Base-by-base conservation (phyloP, 2,329 filamentous ascomycete species). In the Claviceps digitariae region DNA sequence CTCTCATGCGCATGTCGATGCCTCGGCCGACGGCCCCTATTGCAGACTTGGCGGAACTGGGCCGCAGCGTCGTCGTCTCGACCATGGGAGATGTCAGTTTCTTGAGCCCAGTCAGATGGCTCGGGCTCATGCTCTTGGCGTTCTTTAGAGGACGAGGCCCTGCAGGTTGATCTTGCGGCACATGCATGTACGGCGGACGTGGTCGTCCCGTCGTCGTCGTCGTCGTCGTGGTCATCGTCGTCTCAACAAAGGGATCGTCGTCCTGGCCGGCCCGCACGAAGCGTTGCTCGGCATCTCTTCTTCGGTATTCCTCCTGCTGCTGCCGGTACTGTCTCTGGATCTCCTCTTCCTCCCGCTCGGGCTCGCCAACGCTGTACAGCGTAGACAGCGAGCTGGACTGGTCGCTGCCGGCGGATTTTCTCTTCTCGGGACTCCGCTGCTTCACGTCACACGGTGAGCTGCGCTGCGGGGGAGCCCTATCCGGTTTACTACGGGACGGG, bases 311-410 rank as follows among this genome's bases (percentile, higher is more conserved):
- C 23, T 51, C 46, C 48, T n/a, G 48, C 52, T 40, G 52, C 8
- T 48, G 38, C 36, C 27, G 31, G n/a, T 56, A 48, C 25, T 43
- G 54, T 17, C 46, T 51, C 21, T 53, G 36, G 12, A 49, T 43
- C 40, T 57, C 43, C 31, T 55, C 46, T 8, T 51, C 54, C 20
- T 64, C 64, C 7, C 72, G 69, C 9, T 73, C 69, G 1, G 68
- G 65, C 52, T 78, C 76, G 31, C 77, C 75, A 48, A 74, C 74
- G 54, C 77, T 80, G 57, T 79, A 79, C 5, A 81, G 62, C 0
- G 78, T 81, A 4, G 78, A 81, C 5, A 81, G 65, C 2, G 75
- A 73, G 41, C 76, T 79, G 0, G 76, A 79, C 15, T 69, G 65
- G 9, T 74, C 68, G 56, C 74, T 78, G 4, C 69, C 66, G 4